These are phyloP conservation scores for Phaeophleospora eucalypticola DNA, from an alignment of 2,329 filamentous ascomycete species.

Conservation along the genomic window DNA sequence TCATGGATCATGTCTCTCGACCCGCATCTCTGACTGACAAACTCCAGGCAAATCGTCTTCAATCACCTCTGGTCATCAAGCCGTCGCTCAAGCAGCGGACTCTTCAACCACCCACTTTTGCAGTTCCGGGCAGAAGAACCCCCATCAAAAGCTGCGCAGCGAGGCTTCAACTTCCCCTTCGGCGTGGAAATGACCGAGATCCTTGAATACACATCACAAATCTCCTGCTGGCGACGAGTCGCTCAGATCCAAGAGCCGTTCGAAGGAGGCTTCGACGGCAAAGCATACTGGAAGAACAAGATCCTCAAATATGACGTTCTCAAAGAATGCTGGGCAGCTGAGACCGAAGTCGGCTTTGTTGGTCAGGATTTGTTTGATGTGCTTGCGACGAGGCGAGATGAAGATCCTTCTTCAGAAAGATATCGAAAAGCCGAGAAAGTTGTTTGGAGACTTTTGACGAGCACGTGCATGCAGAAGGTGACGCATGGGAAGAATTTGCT, in stretches of 20 bases:
- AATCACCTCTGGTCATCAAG: slow-evolving; percentile 7
- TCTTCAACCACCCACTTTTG: slow-evolving; percentile 14
- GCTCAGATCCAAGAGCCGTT: not conserved
- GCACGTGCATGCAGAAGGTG: slow-evolving; percentile 28
- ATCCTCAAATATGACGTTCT: slow-evolving; percentile 15
- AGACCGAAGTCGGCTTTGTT: slow-evolving; percentile 15
- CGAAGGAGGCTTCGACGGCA: slow-evolving; percentile 8
- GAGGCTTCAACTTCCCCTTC: not conserved
- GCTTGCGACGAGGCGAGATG: slow-evolving; percentile 1
- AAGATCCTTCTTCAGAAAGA: not conserved
- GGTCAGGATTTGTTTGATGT: slow-evolving; percentile 8
- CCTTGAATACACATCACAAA: slow-evolving; percentile 18
- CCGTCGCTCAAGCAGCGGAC: slow-evolving; percentile 7
- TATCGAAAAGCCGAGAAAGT: slow-evolving; percentile 11
- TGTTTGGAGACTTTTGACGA: slow-evolving; percentile 24
- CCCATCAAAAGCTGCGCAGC: not conserved
- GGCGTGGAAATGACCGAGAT: slow-evolving; percentile 8
- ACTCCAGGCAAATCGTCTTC: slow-evolving; percentile 20
- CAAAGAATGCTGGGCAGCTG: slow-evolving; percentile 17
- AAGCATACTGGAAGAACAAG: slow-evolving; percentile 15
- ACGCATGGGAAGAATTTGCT: slow-evolving; percentile 30
- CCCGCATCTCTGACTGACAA: no score
- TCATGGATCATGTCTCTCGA: no score
- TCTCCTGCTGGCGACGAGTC: slow-evolving; percentile 10
- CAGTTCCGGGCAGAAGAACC: slow-evolving; percentile 2